Evolutionary conservation across 495 filamentous ascomycete species (phyloP), one percentile per base, ranked within the genome.

Genomic region (Daldinia childiae): DNA sequence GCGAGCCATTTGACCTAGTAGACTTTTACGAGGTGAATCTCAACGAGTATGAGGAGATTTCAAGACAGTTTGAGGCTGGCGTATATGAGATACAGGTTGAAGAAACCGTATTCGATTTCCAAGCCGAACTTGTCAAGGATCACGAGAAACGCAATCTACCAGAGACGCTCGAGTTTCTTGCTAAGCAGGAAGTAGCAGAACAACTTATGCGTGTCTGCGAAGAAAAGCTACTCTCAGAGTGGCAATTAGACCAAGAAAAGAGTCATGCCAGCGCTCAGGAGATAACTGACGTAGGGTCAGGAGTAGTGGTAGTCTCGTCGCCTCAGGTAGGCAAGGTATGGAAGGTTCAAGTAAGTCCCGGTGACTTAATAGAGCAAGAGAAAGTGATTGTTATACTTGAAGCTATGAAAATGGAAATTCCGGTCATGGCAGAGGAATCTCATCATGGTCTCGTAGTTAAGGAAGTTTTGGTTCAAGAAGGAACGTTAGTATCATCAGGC

Each of bases 401-500:
- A 63, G 85, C 86, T 0, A 87, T 88, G 86, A 88, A 88, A 68
- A 77, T 88, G 69, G 86, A 88, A 63, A 85, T 87, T 41, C 19
- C 50, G 6, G 58, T 71, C 0, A 21, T 38, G 7, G 62, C 68
- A 2, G 68, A 65, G 26, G 68, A 66, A 24, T 60, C 62, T 26
- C 68, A 71, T 27, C 43, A 66, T 11, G 62, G 62, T 1, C 32
- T 71, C 12, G 58, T 62, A 15, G 68, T 71, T 1, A 66, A 66
- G 32, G 68, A 71, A 43, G 34, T 71, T 2, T 24, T 71, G 14
- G 62, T 65, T 2, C 57, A 66, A 24, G 68, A 71, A 43, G 68
- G 68, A 17, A 63, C 39, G 4, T 36, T 71, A 5, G 68, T 71
- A 0, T 71, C 68, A 9, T 62, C 68, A 6, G 68, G 63, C 4